phyloP scores from a whole-genome alignment of 257 asterid genomes.

The Solanum piurae region DNA sequence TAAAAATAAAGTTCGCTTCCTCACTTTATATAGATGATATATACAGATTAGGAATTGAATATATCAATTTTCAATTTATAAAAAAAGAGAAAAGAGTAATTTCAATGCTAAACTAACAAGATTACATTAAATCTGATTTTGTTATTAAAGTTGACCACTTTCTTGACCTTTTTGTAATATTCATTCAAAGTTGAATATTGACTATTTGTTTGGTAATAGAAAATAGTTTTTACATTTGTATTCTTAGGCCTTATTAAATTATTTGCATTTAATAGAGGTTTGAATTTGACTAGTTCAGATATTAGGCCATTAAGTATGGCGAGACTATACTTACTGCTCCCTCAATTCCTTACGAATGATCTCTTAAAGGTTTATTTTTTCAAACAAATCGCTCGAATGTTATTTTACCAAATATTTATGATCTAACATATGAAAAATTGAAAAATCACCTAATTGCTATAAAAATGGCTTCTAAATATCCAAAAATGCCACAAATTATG shows the following conservation, averaged over 20 bases:
- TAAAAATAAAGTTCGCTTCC: not conserved
- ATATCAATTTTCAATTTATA: not conserved
- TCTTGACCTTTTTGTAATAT: not conserved
- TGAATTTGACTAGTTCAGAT: not conserved
- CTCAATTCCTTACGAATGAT: too few relatives aligned
- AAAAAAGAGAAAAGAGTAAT: not conserved
- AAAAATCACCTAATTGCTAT: too few relatives aligned
- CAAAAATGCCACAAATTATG: too few relatives aligned
- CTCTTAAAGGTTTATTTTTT: too few relatives aligned
- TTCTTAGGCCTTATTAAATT: not conserved
- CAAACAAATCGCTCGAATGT: too few relatives aligned
- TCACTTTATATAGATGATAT: not conserved
- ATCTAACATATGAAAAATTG: too few relatives aligned
- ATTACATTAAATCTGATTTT: not conserved
- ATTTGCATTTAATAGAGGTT: too few relatives aligned
- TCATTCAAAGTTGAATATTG: not conserved
- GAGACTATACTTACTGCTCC: not conserved
- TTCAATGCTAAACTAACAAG: not conserved
- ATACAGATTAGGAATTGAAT: not conserved
- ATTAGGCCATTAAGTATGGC: not conserved
- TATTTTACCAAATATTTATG: too few relatives aligned
- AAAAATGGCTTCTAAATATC: too few relatives aligned
- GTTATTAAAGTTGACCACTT: not conserved
- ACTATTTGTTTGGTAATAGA: not conserved
- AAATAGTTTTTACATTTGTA: not conserved